Conservation (phyloP, 129 eudicot species). For the Flaveria robusta region DNA sequence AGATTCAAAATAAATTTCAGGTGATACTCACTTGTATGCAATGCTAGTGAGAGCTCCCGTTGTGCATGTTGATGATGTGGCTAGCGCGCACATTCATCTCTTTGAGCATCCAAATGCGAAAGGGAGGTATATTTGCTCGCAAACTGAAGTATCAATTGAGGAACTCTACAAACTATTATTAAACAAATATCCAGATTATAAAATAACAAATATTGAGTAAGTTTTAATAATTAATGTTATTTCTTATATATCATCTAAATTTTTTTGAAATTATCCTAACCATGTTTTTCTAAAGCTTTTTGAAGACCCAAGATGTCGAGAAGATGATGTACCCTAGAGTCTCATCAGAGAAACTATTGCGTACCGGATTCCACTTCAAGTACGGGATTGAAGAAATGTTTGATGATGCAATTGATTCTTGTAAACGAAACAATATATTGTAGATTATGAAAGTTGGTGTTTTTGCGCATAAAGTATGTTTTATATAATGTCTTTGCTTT, state of each 20-base stretch:
- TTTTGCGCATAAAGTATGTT: no score
- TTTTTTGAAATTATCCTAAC: neutral
- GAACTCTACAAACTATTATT: conserved; percentile 41
- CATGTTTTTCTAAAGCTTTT: conserved; percentile 18
- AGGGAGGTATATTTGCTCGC: conserved; percentile 65
- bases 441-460: neutral
- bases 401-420: conserved; percentile 55
- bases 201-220: conserved; percentile 52
- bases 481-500: no score
- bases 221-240: conserved; percentile 14
- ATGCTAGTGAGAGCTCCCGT: conserved; percentile 8
- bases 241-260: no score
- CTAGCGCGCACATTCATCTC: conserved; percentile 54
- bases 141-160: conserved; percentile 35
- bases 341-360: conserved; percentile 42
- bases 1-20: conserved; percentile 14
- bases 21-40: conserved; percentile 24
- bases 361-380: conserved; percentile 48
- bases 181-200: conserved; percentile 43
- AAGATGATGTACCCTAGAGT: conserved; percentile 17
- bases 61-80: conserved; percentile 65
- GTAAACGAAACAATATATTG: conserved; percentile 48
- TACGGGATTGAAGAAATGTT: conserved; percentile 56
- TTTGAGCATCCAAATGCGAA: conserved; percentile 46
- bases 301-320: conserved; percentile 28